Percentiles rank a stretch among this genome's conserved stretches.
Conservation (phyloP, 768 basidiomycete genomes). For the Mycena maculata region DNA sequence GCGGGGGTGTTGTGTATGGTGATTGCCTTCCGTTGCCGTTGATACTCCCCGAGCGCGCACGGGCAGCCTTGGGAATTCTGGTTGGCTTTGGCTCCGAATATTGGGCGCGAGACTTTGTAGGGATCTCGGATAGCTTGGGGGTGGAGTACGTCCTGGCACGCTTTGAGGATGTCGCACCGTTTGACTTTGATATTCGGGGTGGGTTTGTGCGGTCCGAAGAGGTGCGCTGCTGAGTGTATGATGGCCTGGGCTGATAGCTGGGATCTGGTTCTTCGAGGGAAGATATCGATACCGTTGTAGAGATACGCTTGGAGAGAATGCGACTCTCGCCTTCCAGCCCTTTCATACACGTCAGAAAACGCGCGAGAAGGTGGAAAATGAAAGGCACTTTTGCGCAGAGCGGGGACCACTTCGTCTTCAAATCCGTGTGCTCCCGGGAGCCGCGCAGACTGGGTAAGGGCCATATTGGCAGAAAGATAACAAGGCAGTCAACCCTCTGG, state of each 20-base stretch:
- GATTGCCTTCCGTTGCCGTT: constrained; percentile 32
- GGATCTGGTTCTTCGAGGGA: constrained; percentile 64
- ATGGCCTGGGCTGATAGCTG: constrained; percentile 51
- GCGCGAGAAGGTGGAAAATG: constrained; percentile 1
- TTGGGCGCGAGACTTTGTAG: constrained; percentile 53
- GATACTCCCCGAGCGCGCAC: constrained; percentile 35
- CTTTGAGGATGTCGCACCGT: constrained; percentile 49
- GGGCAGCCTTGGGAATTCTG: constrained; percentile 60
- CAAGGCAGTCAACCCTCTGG: constrained; percentile 4
- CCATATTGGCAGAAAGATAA: constrained; percentile 12
- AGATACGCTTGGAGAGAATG: constrained; percentile 81
- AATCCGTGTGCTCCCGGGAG: constrained; percentile 45
- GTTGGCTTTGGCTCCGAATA: constrained; percentile 57
- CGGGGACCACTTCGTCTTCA: constrained; percentile 70
- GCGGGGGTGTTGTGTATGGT: constrained; percentile 28
- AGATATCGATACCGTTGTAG: constrained; percentile 70
- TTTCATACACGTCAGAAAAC: constrained; percentile 45
- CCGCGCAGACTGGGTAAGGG: constrained; percentile 30
- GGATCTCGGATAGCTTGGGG: constrained; percentile 60
- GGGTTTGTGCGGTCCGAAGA: constrained; percentile 45
- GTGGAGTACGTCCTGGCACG: constrained; percentile 76
- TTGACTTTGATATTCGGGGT: constrained; percentile 37
- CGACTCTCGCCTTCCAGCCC: constrained; percentile 86
- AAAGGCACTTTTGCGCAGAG: constrained; percentile 62
- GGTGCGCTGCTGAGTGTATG: constrained; percentile 36